phyloP scores from a whole-genome alignment of 768 basidiomycete species.

The Clavaria fumosa region DNA sequence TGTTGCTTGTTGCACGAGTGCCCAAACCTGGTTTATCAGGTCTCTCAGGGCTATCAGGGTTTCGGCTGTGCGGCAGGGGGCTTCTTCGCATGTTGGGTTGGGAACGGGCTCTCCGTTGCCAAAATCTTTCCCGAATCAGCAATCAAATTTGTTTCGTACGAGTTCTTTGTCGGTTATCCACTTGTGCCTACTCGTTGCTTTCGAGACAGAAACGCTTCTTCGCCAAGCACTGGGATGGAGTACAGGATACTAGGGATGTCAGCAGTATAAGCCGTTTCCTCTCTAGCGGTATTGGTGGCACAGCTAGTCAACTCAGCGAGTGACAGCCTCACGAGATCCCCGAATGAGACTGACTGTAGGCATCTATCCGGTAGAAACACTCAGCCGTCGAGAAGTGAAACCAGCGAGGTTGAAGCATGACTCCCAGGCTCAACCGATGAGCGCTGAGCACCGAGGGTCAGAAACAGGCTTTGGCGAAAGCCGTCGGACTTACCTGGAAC shows the following conservation, averaged over 20 bases:
- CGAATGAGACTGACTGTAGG: slow-evolving; percentile 28
- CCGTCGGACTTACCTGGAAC: slow-evolving; percentile 60
- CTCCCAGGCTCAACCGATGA: slow-evolving; percentile 45
- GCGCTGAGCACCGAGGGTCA: slow-evolving; percentile 79
- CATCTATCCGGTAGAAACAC: slow-evolving; percentile 92
- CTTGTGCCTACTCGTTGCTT: slow-evolving; percentile 9
- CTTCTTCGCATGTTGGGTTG: slow-evolving; percentile 91
- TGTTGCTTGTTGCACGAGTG: no score
- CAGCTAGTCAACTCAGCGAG: slow-evolving; percentile 79
- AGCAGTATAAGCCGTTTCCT: slow-evolving; percentile 87
- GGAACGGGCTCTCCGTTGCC: slow-evolving; percentile 81
- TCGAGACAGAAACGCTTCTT: slow-evolving; percentile 75
- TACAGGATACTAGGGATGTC: slow-evolving; percentile 78
- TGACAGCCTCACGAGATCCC: slow-evolving; percentile 8
- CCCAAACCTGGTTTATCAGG: slow-evolving; percentile 51
- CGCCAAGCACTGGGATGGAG: slow-evolving; percentile 81
- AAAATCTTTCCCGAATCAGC: slow-evolving; percentile 98
- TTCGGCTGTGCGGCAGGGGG: slow-evolving; percentile 75
- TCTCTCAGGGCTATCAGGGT: slow-evolving; percentile 26
- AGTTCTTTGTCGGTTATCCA: slow-evolving; percentile 58
- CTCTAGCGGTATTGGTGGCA: slow-evolving; percentile 92
- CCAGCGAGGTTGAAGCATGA: slow-evolving; percentile 38
- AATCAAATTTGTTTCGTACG: slow-evolving; percentile 95
- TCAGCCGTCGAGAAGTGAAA: no score
- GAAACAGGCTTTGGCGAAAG: slow-evolving; percentile 40